phyloP scores from a whole-genome alignment of 148 eudicot species.

The Chenopodium suecicum region DNA sequence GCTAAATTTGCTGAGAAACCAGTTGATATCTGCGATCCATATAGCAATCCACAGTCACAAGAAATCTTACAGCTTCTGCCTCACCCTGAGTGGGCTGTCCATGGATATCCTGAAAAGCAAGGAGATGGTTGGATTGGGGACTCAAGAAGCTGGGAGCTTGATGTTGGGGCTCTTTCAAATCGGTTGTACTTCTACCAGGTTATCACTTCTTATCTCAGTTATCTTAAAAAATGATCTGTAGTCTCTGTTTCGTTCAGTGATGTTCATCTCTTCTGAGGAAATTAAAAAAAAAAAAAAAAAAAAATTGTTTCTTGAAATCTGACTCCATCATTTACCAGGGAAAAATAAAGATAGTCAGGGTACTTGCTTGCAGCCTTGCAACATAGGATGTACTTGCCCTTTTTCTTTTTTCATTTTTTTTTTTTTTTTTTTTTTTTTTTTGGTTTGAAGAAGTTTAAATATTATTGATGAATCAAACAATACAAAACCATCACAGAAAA shows the following conservation, averaged over 20 bases:
- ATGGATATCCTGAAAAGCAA: slow-evolving; percentile 38
- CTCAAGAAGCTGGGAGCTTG: slow-evolving; percentile 36
- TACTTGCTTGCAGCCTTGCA: not conserved
- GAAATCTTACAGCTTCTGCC: slow-evolving; percentile 42
- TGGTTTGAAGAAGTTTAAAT: no score
- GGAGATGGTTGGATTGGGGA: slow-evolving; percentile 49
- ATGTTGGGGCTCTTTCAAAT: slow-evolving; percentile 33
- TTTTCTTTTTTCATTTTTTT: no score
- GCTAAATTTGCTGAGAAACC: slow-evolving; percentile 37
- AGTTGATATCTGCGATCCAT: slow-evolving; percentile 38
- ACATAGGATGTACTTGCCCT: no score
- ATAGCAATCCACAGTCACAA: slow-evolving; percentile 43
- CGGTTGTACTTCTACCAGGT: slow-evolving; percentile 43
- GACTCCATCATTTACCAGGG: not conserved
- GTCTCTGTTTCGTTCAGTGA: not conserved
- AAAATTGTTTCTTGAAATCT: no score
- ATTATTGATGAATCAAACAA: no score
- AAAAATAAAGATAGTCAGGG: not conserved
- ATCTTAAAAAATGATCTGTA: no score
- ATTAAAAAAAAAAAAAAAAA: no score
- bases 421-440: no score
- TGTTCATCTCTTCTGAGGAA: not conserved
- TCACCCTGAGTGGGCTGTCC: slow-evolving; percentile 41
- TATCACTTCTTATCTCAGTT: not conserved
- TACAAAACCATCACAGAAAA: no score